Conservation (phyloP, 2,329 filamentous ascomycete species). For the Dactylellina parvicollis region DNA sequence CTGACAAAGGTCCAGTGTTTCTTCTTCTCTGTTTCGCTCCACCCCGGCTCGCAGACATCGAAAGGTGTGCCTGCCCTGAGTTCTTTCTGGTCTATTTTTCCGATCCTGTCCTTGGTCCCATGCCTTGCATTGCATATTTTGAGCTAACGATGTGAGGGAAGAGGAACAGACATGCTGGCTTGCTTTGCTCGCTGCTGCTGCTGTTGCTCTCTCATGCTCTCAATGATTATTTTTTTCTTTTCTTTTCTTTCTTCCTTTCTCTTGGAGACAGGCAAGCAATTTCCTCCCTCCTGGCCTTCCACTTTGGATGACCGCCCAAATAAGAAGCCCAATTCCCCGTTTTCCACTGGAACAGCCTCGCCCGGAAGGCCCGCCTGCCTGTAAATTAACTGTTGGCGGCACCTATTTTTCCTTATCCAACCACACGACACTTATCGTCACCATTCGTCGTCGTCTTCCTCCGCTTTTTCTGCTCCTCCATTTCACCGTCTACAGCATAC, state of each 20-base stretch:
- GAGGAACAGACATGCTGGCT: slow-evolving; percentile 49
- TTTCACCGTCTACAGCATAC: slow-evolving; percentile 13
- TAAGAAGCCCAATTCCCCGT: slow-evolving; percentile 54
- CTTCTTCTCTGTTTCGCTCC: slow-evolving; percentile 12
- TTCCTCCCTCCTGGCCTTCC: slow-evolving; percentile 53
- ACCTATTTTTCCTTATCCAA: slow-evolving; percentile 52
- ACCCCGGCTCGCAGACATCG: slow-evolving; percentile 40
- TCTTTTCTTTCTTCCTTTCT: not conserved
- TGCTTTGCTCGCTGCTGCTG: slow-evolving; percentile 32
- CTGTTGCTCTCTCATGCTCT: slow-evolving; percentile 38
- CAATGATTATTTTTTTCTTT: not conserved
- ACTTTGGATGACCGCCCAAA: slow-evolving; percentile 51
- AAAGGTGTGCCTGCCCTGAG: slow-evolving; percentile 46
- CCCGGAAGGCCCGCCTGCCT: slow-evolving; percentile 45
- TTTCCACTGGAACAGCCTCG: slow-evolving; percentile 50
- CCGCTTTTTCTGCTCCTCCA: slow-evolving; percentile 20
- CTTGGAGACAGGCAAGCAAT: slow-evolving; percentile 26
- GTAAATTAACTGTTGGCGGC: slow-evolving; percentile 48
- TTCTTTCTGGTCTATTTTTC: slow-evolving; percentile 49
- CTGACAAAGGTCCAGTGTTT: not conserved
- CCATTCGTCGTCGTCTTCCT: slow-evolving; percentile 9
- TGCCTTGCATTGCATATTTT: slow-evolving; percentile 54
- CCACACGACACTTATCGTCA: slow-evolving; percentile 54
- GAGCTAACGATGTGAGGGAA: slow-evolving; percentile 53
- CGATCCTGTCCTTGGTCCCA: slow-evolving; percentile 47